Evolutionary conservation across 2,329 filamentous ascomycete genomes (phyloP).

Genomic region (Emmonsia crescens): DNA sequence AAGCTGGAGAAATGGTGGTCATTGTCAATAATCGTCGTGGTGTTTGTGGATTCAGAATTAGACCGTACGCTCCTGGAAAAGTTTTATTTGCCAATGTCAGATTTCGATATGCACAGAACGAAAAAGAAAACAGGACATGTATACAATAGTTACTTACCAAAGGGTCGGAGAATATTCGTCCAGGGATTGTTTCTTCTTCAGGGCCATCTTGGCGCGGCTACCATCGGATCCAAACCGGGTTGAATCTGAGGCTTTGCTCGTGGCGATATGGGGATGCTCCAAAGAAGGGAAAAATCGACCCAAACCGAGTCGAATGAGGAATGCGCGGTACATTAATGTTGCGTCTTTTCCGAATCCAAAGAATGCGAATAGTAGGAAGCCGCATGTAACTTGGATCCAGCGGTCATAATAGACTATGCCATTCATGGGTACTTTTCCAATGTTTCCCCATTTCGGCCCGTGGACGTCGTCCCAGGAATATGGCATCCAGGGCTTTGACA

Average conservation of each 20-base stretch:
- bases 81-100: not conserved
- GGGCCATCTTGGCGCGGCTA: slow-evolving; percentile 21
- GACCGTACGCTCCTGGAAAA: not conserved
- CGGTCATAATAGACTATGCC: slow-evolving; percentile 42
- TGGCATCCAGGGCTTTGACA: slow-evolving; percentile 25
- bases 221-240: slow-evolving; percentile 16
- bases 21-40: not conserved
- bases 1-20: slow-evolving; percentile 1
- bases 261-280: slow-evolving; percentile 13
- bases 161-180: not conserved
- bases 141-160: not conserved
- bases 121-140: not conserved
- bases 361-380: slow-evolving; percentile 49
- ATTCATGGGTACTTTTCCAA: slow-evolving; percentile 38
- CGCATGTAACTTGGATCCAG: slow-evolving; percentile 46
- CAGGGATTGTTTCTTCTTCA: slow-evolving; percentile 14
- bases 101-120: not conserved
- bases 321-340: slow-evolving; percentile 41
- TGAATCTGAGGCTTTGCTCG: slow-evolving; percentile 7
- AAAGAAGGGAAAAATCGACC: slow-evolving; percentile 22
- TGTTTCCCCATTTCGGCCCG: slow-evolving; percentile 38
- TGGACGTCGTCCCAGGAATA: slow-evolving; percentile 48
- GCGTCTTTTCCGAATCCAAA: slow-evolving; percentile 57
- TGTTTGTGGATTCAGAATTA: slow-evolving; percentile 5
- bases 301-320: slow-evolving; percentile 35